Conservation (phyloP, 371 early-diverging fungal species). For the Syncephalis plumigaleata region DNA sequence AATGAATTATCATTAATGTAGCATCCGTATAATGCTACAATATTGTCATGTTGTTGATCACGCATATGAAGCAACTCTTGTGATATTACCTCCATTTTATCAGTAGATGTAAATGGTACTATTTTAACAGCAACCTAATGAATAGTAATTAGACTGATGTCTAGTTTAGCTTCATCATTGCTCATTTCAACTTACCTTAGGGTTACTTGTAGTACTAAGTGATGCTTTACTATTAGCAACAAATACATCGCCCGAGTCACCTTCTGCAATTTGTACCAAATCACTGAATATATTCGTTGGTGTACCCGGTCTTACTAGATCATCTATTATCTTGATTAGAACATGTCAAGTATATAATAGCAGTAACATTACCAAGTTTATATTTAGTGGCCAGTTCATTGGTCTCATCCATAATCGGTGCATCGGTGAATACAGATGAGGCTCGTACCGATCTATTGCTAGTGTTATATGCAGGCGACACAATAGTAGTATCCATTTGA, state of each 20-base stretch:
- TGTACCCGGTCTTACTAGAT: neutral
- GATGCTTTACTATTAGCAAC: constrained; percentile 17
- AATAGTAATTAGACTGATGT: neutral
- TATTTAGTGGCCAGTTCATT: too few relatives aligned
- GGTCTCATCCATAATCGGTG: too few relatives aligned
- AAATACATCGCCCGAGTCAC: constrained; percentile 59
- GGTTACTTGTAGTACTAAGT: too few relatives aligned
- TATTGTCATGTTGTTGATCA: constrained; percentile 43
- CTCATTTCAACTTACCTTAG: too few relatives aligned
- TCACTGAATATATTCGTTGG: constrained; percentile 5
- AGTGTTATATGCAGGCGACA: too few relatives aligned
- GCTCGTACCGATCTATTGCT: too few relatives aligned
- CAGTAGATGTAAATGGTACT: constrained; percentile 33
- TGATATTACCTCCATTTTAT: constrained; percentile 43
- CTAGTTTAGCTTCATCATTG: too few relatives aligned
- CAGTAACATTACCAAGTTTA: too few relatives aligned
- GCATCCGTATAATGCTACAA: constrained; percentile 51
- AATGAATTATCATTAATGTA: constrained; percentile 35
- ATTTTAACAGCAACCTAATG: constrained; percentile 51
- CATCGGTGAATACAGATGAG: too few relatives aligned
- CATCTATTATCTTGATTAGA: neutral
- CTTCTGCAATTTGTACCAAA: constrained; percentile 48
- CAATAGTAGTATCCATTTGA: too few relatives aligned
- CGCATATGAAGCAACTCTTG: constrained; percentile 55
- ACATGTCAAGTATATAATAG: too few relatives aligned